Conservation (phyloP, 2,329 filamentous ascomycete species). For the Cryphonectria carpinicola region DNA sequence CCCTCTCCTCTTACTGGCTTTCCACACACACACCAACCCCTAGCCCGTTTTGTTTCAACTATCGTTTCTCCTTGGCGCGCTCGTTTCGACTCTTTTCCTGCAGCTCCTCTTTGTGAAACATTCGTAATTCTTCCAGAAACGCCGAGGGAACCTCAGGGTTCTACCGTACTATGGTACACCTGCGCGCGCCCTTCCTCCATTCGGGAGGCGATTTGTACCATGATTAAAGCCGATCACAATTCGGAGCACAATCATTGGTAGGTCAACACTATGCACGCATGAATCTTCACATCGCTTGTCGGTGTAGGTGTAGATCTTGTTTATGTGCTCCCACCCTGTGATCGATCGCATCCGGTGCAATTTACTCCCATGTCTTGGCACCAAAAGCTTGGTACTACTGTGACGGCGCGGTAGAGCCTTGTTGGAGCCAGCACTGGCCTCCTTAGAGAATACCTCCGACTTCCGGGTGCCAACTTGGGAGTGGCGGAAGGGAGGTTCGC, state of each 20-base stretch:
- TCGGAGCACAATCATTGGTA: not conserved
- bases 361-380: not conserved
- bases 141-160: not conserved
- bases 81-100: not conserved
- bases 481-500: not conserved
- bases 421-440: not conserved
- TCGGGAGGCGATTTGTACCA: not conserved
- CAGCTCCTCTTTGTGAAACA: conserved; percentile 4
- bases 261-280: not conserved
- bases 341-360: not conserved
- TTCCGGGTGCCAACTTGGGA: conserved; percentile 23
- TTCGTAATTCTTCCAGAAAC: not conserved
- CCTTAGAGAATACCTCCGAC: conserved; percentile 22
- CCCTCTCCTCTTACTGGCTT: not conserved
- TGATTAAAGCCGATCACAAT: not conserved
- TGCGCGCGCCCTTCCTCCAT: not conserved
- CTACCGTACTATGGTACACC: not conserved
- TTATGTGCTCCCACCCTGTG: not conserved
- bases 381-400: not conserved
- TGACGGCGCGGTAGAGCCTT: not conserved
- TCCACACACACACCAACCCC: not conserved
- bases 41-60: not conserved
- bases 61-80: conserved; percentile 1
- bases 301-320: conserved; percentile 1
- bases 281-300: not conserved